Base-by-base conservation (phyloP, 371 early-diverging fungal species). In the Capniomyces stellatus region DNA sequence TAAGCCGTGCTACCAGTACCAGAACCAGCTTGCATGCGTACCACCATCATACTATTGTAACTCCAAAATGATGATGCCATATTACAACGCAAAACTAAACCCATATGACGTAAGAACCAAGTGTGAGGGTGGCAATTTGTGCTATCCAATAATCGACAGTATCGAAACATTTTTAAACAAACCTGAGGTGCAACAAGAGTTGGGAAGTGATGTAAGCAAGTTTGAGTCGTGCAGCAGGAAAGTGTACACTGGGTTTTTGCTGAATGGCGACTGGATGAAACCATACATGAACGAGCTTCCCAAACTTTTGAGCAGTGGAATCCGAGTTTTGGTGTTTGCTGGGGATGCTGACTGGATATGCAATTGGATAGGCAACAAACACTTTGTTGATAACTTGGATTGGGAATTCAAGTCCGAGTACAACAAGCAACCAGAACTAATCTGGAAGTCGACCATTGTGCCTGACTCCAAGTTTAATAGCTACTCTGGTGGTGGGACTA, bases 291-390 rank as follows among this genome's bases (percentile, higher is more conserved):
- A 59, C 23, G 70, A 76, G 58, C 60, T 94, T 0, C 83, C 89
- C 3, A 71, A 71, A 4, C 66, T 92, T 46, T 75, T 94, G 47
- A 85, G 86, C 52, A 77, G 75, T 46, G 83, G 82, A 42, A 73
- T 92, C 61, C 71, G 76, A 18, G 75, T 92, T 12, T 68, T 94
- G 54, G 65, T 94, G 49, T 94, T 92, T 68, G 87, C 89, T 57
- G 95, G 95, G 51, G 78, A 84, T 58, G 82, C 83, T 2, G 86
- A 85, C 62, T 84, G 74, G 58, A 83, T 85, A 49, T 86, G 89
- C 74, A 87, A 87, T 67, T 91, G 90, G 89, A 79, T 85, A 61
- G 92, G 92, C 50, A 92, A 89, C 77, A 87, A 87, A 73, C 91
- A 88, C 1, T 92, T 90, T 90, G 70, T 85, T 6, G 54, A 78